A percentile compares a stretch with the other conserved stretches of the same genome.
Conservation (phyloP, 2,329 filamentous ascomycete genomes). For the Ploettnerulaceae sp. region DNA sequence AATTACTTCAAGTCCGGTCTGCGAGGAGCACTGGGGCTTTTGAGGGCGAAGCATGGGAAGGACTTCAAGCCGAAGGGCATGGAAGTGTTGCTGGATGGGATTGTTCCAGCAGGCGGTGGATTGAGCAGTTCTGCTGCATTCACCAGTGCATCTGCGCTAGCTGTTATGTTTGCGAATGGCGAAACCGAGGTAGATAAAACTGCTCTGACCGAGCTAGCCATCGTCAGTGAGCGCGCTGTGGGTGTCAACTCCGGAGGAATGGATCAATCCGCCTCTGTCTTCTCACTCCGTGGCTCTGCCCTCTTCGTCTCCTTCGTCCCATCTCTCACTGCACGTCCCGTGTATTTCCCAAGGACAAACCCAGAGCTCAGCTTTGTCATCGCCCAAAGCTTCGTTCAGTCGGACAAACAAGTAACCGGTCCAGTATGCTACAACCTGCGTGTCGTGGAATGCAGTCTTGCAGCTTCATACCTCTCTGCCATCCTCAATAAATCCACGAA, state of each 20-base stretch:
- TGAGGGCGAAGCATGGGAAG: constrained; percentile 59
- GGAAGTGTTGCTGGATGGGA: constrained; percentile 86
- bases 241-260: constrained; percentile 97
- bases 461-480: constrained; percentile 64
- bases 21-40: constrained; percentile 70
- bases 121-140: constrained; percentile 93
- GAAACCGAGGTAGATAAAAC: constrained; percentile 79
- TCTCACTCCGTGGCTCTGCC: constrained; percentile 79
- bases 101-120: constrained; percentile 85
- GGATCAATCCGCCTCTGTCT: constrained; percentile 96
- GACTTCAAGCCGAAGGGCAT: constrained; percentile 68
- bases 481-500: constrained; percentile 52
- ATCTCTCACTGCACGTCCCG: constrained; percentile 66
- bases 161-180: constrained; percentile 82
- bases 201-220: constrained; percentile 84
- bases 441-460: constrained; percentile 91
- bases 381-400: constrained; percentile 87
- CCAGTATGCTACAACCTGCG: constrained; percentile 95
- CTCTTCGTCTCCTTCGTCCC: constrained; percentile 89
- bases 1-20: constrained; percentile 98
- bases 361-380: constrained; percentile 89
- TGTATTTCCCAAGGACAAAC: constrained; percentile 74
- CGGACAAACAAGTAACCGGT: constrained; percentile 91
- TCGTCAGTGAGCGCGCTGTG: constrained; percentile 89
- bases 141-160: constrained; percentile 82